Conservation (phyloP, 257 asterid species). For the Fraxinus americana region DNA sequence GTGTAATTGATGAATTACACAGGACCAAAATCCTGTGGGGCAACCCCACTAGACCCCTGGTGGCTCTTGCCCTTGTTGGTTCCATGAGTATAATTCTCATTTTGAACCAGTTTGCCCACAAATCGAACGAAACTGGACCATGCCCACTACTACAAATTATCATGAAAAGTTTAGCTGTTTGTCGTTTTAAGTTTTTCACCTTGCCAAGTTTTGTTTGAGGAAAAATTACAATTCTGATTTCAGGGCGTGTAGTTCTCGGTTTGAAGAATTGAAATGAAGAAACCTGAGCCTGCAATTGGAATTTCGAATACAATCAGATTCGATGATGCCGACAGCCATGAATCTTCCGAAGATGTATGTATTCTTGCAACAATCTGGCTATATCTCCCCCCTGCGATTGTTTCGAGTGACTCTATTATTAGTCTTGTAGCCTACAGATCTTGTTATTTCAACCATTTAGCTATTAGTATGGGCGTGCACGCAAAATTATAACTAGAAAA, state of each 20-base stretch:
- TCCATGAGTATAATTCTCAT: no score
- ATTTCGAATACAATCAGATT: constrained; percentile 58
- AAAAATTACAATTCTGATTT: not conserved
- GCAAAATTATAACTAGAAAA: not conserved
- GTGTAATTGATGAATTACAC: no score
- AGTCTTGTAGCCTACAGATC: not conserved
- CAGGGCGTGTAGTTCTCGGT: not conserved
- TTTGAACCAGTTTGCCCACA: no score
- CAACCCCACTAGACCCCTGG: no score
- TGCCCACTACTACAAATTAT: no score
- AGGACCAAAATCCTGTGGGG: no score
- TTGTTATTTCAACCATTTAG: not conserved
- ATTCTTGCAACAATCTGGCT: not conserved
- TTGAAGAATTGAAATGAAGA: constrained; percentile 34
- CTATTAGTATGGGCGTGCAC: not conserved
- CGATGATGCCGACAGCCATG: constrained; percentile 44
- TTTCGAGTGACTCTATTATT: not conserved
- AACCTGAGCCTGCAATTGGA: constrained; percentile 31
- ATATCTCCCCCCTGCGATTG: not conserved
- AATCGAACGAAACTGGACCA: no score
- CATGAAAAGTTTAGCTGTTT: no score
- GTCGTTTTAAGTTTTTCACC: not conserved
- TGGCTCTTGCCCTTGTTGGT: no score
- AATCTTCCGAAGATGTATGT: constrained; percentile 60
- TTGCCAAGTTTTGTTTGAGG: not conserved